Conservation (phyloP, 129 eudicot species). For the Scalesia atractyloides region DNA sequence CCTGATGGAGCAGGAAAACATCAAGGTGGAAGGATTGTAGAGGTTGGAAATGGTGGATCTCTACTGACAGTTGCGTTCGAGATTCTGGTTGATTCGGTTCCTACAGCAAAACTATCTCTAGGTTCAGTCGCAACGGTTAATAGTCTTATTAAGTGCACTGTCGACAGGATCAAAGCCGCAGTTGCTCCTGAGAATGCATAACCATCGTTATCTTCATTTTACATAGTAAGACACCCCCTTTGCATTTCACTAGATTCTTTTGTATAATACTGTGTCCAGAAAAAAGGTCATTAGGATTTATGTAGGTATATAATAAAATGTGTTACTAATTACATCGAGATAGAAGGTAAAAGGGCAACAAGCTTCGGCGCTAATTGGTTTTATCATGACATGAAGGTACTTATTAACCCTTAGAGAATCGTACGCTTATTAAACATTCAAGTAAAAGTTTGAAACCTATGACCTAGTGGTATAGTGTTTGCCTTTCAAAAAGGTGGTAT, state of each 20-base stretch:
- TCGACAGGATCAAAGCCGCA: slow-evolving; percentile 56
- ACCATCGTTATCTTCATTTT: slow-evolving; percentile 12
- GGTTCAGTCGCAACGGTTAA: slow-evolving; percentile 65
- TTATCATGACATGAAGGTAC: no score
- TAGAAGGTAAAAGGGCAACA: no score
- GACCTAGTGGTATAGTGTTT: no score
- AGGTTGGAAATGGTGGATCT: slow-evolving; percentile 56
- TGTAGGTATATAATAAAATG: no score
- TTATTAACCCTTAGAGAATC: no score
- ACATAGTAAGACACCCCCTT: slow-evolving; percentile 35
- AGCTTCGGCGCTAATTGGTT: no score
- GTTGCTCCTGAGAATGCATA: slow-evolving; percentile 33
- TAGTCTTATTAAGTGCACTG: slow-evolving; percentile 55
- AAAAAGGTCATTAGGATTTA: no score
- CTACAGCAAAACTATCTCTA: slow-evolving; percentile 53
- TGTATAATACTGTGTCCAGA: background rate
- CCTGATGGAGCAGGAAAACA: slow-evolving; percentile 56
- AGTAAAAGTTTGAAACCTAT: no score
- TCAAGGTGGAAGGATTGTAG: slow-evolving; percentile 37
- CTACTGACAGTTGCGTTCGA: slow-evolving; percentile 69
- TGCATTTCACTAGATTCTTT: background rate
- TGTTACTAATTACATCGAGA: no score
- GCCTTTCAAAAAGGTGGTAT: no score
- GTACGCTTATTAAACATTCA: no score
- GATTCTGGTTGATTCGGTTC: slow-evolving; percentile 58